Evolutionary conservation across 805 yeast species (phyloP).

Genomic region (Lachancea quebecensis): DNA sequence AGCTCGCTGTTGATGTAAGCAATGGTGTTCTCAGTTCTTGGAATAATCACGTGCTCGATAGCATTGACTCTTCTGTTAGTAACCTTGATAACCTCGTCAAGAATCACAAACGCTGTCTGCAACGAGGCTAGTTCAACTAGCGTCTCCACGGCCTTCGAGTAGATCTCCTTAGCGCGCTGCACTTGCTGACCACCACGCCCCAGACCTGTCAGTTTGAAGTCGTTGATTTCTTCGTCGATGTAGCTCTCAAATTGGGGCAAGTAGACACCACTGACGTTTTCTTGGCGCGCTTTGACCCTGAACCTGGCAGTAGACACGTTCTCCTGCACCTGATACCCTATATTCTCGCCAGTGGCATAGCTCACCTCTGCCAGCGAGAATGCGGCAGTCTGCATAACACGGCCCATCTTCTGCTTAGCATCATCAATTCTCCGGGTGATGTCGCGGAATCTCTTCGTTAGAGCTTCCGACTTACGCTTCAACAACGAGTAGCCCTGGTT

Average conservation of each 20-base stretch:
- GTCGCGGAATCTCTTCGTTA: conserved; percentile 93
- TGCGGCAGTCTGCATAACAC: conserved; percentile 97
- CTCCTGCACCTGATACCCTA: conserved; percentile 93
- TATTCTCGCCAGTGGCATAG: conserved; percentile 95
- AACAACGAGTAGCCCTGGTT: conserved; percentile 90
- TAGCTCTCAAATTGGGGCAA: conserved; percentile 87
- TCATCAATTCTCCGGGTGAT: conserved; percentile 91
- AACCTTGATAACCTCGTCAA: conserved; percentile 96
- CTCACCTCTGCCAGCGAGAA: conserved; percentile 95
- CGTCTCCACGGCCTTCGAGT: conserved; percentile 95
- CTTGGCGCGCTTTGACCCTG: conserved; percentile 85
- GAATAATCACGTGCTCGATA: conserved; percentile 95
- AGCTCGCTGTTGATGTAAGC: conserved; percentile 86
- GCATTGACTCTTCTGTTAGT: conserved; percentile 98
- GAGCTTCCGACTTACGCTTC: conserved; percentile 94
- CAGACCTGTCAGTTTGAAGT: conserved; percentile 91
- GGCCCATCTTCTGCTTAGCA: conserved; percentile 94
- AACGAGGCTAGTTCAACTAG: conserved; percentile 91
- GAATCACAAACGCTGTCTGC: conserved; percentile 92
- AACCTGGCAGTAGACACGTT: conserved; percentile 86
- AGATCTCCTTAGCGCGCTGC: conserved; percentile 86
- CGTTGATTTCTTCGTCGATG: conserved; percentile 79
- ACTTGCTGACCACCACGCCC: conserved; percentile 99
- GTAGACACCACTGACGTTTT: conserved; percentile 92
- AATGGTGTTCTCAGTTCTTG: conserved; percentile 95